These are phyloP conservation scores for Trametes sanguinea DNA, from an alignment of 768 basidiomycete genomes.

Conservation along the genomic window DNA sequence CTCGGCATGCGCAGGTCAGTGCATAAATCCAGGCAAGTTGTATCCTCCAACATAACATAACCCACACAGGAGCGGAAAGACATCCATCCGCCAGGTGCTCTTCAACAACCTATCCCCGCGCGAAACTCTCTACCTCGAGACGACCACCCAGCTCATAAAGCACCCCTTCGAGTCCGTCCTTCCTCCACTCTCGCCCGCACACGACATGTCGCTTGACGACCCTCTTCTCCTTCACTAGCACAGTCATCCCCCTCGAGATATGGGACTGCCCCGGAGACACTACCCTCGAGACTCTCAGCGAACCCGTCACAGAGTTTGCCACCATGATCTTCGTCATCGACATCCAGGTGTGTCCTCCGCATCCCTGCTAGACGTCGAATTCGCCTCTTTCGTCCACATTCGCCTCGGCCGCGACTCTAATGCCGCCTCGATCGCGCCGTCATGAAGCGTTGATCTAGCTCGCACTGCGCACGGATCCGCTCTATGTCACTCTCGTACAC, in stretches of 20 bases:
- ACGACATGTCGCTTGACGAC: slow-evolving; percentile 11
- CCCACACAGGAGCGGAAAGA: slow-evolving; percentile 78
- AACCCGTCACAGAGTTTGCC: slow-evolving; percentile 76
- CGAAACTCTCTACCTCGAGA: slow-evolving; percentile 88
- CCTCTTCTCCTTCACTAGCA: slow-evolving; percentile 54
- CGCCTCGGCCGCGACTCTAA: too few species aligned
- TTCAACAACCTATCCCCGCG: slow-evolving; percentile 83
- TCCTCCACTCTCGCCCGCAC: background rate
- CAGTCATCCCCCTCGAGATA: slow-evolving; percentile 89
- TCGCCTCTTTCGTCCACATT: too few species aligned
- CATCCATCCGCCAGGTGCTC: slow-evolving; percentile 88
- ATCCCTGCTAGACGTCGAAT: too few species aligned
- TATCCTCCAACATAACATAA: too few species aligned
- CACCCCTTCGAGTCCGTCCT: slow-evolving; percentile 76
- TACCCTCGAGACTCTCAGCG: slow-evolving; percentile 75
- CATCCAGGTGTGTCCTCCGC: slow-evolving; percentile 66
- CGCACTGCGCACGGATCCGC: background rate
- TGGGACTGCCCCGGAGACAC: slow-evolving; percentile 94
- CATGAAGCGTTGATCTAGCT: background rate
- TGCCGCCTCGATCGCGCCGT: too few species aligned
- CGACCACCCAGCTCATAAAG: slow-evolving; percentile 76
- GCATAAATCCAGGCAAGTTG: too few species aligned
- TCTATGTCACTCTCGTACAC: background rate
- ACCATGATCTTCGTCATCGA: slow-evolving; percentile 94
- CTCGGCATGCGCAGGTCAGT: slow-evolving; percentile 70